These are phyloP conservation scores for Colletotrichum tropicale DNA, from an alignment of 2,329 filamentous ascomycete species.

Conservation along the genomic window DNA sequence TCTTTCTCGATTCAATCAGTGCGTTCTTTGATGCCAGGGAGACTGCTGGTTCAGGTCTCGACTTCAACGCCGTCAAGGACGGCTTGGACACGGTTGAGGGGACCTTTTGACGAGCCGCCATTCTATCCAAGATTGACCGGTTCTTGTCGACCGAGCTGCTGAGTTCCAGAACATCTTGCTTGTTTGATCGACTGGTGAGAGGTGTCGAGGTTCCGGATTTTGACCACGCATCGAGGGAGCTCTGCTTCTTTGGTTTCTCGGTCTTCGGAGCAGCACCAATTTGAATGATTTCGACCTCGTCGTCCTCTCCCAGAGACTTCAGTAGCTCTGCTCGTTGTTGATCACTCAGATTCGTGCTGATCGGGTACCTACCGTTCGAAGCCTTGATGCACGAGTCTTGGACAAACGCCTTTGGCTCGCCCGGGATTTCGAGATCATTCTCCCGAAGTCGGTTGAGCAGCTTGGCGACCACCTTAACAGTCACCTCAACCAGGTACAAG, in stretches of 20 bases:
- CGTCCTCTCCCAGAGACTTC: constrained; percentile 64
- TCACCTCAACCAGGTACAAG: constrained; percentile 80
- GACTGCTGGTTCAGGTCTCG: constrained; percentile 10
- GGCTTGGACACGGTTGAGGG: constrained; percentile 11
- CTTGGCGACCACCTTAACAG: constrained; percentile 83
- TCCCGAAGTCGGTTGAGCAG: constrained; percentile 83
- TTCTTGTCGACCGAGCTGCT: constrained; percentile 51
- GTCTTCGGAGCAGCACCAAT: constrained; percentile 36
- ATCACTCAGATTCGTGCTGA: constrained; percentile 79
- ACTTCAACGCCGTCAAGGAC: background rate
- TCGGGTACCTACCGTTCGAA: constrained; percentile 55
- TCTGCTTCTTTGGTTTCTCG: constrained; percentile 58
- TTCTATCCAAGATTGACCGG: constrained; percentile 48
- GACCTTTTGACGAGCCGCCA: constrained; percentile 40
- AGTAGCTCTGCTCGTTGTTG: constrained; percentile 86
- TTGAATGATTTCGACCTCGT: constrained; percentile 56
- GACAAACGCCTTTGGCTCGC: constrained; percentile 64
- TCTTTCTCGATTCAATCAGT: constrained; percentile 29
- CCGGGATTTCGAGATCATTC: constrained; percentile 73
- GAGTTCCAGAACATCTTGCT: constrained; percentile 52
- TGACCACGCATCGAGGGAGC: constrained; percentile 66
- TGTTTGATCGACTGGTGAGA: constrained; percentile 39
- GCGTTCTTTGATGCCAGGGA: constrained; percentile 14
- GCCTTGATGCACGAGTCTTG: constrained; percentile 70
- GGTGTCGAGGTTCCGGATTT: constrained; percentile 45